These are phyloP conservation scores for Metarhizium guizhouense DNA, from an alignment of 2,329 filamentous ascomycete species.

Conservation along the genomic window DNA sequence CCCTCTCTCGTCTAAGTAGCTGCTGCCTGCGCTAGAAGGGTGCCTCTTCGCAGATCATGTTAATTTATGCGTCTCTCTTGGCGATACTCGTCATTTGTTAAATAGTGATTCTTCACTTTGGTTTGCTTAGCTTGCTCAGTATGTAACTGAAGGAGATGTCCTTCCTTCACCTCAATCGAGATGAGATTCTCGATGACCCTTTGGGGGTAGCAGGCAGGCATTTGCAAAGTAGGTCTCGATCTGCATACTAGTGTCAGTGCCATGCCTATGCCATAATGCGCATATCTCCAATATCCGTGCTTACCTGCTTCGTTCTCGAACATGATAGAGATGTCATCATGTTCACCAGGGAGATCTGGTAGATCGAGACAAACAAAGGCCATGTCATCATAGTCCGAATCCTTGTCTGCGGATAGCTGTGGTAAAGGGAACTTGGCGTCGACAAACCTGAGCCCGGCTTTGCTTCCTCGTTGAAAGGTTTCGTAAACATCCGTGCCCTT, in stretches of 20 bases:
- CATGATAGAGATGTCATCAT: slow-evolving; percentile 79
- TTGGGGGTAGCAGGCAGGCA: slow-evolving; percentile 50
- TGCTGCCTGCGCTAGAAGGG: neutral
- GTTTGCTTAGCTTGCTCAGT: neutral
- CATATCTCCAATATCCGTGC: slow-evolving; percentile 16
- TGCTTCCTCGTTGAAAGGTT: slow-evolving; percentile 52
- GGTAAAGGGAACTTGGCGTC: slow-evolving; percentile 89
- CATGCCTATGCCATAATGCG: neutral
- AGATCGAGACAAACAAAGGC: slow-evolving; percentile 79
- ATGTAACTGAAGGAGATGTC: neutral
- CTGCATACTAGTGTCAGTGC: slow-evolving; percentile 21
- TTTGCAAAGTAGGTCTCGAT: slow-evolving; percentile 43
- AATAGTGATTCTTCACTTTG: neutral
- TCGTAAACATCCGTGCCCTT: slow-evolving; percentile 81
- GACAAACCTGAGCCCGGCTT: slow-evolving; percentile 67
- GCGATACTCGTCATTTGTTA: neutral
- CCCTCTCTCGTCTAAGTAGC: neutral
- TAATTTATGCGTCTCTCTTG: neutral
- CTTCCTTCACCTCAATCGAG: slow-evolving; percentile 16
- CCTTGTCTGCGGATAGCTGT: slow-evolving; percentile 43
- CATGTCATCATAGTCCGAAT: slow-evolving; percentile 47
- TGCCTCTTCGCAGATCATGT: neutral
- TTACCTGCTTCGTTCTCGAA: slow-evolving; percentile 74
- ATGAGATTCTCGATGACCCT: slow-evolving; percentile 27
- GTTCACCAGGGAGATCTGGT: slow-evolving; percentile 82